Evolutionary conservation across 2,329 filamentous ascomycete genomes (phyloP).

Genomic region (Pezicula radicicola): DNA sequence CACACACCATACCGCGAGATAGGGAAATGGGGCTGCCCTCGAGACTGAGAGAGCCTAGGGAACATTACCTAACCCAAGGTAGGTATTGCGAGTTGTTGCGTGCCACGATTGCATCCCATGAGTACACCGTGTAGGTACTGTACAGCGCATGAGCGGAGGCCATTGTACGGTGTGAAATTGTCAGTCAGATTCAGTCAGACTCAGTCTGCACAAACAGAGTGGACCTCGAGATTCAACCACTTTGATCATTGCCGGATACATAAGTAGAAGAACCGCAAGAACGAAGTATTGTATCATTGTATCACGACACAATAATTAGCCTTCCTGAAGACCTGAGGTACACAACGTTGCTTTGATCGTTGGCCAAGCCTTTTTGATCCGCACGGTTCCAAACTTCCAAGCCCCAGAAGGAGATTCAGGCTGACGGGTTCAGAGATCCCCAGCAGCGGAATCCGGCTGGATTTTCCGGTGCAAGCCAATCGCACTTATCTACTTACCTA

Average conservation of each 20-base stretch:
- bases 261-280: background rate
- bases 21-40: background rate
- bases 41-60: background rate
- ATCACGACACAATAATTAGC: background rate
- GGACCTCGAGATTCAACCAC: too few species aligned
- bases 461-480: background rate
- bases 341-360: background rate
- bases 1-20: background rate
- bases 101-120: background rate
- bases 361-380: background rate
- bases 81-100: background rate
- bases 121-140: too few species aligned
- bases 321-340: background rate
- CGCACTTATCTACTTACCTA: background rate
- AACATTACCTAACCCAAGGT: background rate
- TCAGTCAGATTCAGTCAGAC: background rate
- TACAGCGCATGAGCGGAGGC: background rate
- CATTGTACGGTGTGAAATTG: background rate
- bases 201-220: too few species aligned
- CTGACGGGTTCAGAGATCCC: background rate
- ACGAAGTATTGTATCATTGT: too few species aligned
- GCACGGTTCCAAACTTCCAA: background rate
- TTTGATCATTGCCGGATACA: background rate
- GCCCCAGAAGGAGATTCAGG: background rate
- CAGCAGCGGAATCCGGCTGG: background rate